Percentiles rank a stretch among this genome's conserved stretches.
Evolutionary conservation across 1,139 yeast species (phyloP).

Genomic region (Debaryomyces fabryi): DNA sequence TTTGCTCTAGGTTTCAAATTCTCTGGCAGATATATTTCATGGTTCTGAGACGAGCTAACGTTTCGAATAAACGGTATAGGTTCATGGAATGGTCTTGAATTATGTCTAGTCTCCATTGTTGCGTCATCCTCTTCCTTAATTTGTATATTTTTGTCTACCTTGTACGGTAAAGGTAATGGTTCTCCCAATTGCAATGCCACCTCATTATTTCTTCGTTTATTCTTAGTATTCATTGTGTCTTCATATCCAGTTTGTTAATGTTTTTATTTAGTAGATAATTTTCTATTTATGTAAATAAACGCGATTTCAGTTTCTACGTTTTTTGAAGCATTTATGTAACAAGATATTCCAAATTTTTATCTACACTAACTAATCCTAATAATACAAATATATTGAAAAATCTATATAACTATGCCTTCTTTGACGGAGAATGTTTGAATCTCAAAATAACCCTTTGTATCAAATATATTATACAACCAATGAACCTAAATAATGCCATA

Average conservation of each 20-base stretch:
- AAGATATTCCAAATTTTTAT: not conserved
- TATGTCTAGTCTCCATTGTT: constrained; percentile 19
- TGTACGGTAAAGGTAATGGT: constrained; percentile 42
- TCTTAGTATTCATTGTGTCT: constrained; percentile 5
- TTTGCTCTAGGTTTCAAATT: not conserved
- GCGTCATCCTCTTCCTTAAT: constrained; percentile 20
- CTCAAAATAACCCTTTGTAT: constrained; percentile 34
- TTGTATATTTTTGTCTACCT: constrained; percentile 13
- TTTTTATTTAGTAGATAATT: not conserved
- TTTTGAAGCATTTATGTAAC: not conserved
- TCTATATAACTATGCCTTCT: constrained; percentile 1
- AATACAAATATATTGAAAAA: not conserved
- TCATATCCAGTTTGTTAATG: not conserved
- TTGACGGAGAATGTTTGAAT: constrained; percentile 18
- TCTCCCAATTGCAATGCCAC: constrained; percentile 29
- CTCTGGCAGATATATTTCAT: not conserved
- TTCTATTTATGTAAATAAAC: constrained; percentile 7
- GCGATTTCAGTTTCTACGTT: constrained; percentile 5
- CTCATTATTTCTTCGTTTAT: constrained; percentile 11
- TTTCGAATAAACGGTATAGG: constrained; percentile 1
- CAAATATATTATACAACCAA: constrained; percentile 69
- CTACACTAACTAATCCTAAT: not conserved
- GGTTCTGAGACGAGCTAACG: not conserved
- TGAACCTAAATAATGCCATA: constrained; percentile 71
- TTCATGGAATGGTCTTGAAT: constrained; percentile 1